Evolutionary conservation across 257 asterid species (phyloP).

Genomic region (Lycium ferocissimum): DNA sequence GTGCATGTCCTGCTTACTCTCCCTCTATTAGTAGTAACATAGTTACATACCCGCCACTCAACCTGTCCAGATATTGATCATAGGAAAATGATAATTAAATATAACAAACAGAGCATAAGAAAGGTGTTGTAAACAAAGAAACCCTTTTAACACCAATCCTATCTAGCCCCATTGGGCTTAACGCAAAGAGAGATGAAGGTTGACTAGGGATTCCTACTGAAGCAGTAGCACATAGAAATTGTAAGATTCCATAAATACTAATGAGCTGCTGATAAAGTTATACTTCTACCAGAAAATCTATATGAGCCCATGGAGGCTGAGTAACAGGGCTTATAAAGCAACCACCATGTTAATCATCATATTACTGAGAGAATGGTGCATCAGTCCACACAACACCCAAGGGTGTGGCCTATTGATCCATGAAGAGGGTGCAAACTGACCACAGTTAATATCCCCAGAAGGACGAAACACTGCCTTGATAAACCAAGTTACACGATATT

Average conservation of each 20-base stretch:
- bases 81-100: not conserved
- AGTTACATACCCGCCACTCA: not conserved
- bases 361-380: not conserved
- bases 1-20: not conserved
- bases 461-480: not conserved
- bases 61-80: not conserved
- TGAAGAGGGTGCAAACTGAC: not conserved
- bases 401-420: not conserved
- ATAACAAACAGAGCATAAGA: not conserved
- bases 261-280: not conserved
- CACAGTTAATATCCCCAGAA: not conserved
- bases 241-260: not conserved
- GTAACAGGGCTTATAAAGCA: not conserved
- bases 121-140: not conserved
- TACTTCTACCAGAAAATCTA: conserved; percentile 18
- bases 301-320: not conserved
- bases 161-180: not conserved
- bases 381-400: conserved; percentile 1
- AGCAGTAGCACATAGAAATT: not conserved
- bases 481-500: not conserved
- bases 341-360: not conserved
- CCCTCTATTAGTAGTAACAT: not conserved
- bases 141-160: not conserved
- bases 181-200: not conserved
- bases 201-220: not conserved